These are phyloP conservation scores for Martiniozyma abietophila DNA, from an alignment of 805 yeast species.

Conservation along the genomic window DNA sequence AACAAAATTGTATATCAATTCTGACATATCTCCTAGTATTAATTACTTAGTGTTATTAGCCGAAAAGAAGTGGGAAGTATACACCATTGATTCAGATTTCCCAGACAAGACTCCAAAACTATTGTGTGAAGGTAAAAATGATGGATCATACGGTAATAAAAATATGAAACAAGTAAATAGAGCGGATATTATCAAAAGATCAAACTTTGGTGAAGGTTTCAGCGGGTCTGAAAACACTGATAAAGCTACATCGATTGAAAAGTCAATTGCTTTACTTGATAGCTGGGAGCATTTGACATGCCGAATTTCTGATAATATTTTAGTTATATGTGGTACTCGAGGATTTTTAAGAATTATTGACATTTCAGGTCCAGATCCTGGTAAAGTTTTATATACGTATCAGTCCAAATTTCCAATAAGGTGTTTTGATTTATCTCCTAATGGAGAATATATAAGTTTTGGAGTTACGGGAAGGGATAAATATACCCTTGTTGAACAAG, in stretches of 20 bases:
- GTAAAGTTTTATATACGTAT: conserved; percentile 60
- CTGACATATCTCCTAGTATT: conserved; percentile 57
- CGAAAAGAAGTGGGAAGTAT: conserved; percentile 69
- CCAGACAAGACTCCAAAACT: conserved; percentile 44
- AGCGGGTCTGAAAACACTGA: no score
- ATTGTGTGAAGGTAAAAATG: conserved; percentile 56
- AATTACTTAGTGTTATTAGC: conserved; percentile 56
- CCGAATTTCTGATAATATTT: conserved; percentile 44
- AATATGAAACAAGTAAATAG: conserved; percentile 4
- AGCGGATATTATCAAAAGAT: conserved; percentile 17
- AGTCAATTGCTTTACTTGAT: conserved; percentile 27
- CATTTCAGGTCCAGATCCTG: conserved; percentile 33
- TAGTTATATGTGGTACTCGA: conserved; percentile 63
- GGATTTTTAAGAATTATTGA: conserved; percentile 66
- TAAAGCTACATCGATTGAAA: conserved; percentile 25
- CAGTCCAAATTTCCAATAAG: conserved; percentile 67
- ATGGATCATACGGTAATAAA: conserved; percentile 55
- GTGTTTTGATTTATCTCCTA: conserved; percentile 62
- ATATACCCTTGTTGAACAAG: conserved; percentile 60
- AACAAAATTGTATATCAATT: conserved; percentile 40
- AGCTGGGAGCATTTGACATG: conserved; percentile 57
- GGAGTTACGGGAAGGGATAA: conserved; percentile 79
- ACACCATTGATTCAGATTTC: conserved; percentile 35
- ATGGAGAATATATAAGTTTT: conserved; percentile 59
- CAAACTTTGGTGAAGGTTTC: conserved; percentile 23